Base-by-base conservation (phyloP, 192 early-diverging fungal species). In the Coemansia sp. region DNA sequence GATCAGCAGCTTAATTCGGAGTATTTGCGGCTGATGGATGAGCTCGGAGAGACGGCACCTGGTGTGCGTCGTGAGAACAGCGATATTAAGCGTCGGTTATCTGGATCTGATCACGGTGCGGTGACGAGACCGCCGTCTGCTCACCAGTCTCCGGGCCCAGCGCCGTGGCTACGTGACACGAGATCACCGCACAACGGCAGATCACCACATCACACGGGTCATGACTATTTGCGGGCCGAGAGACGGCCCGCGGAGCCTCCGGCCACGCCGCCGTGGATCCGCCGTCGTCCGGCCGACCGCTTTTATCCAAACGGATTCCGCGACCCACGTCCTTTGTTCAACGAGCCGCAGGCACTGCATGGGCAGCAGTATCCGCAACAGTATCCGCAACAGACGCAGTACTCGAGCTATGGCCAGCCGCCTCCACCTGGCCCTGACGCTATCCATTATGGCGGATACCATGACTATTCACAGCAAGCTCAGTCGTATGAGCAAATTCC, bases 21-120 rank as follows among this genome's bases (percentile, higher is more conserved):
- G 74, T 96, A 96, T 61, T 80, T 90, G 54, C 94, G 84, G 60
- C 80, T 98, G 53, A 97, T 98, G 95, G 94, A 93, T 23, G 96
- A 98, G 73, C 73, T 98, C 15, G 93, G 92, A 56, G 92, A 89
- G 64, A 62, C 72, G 10, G 81, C 82, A 22, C 70, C 79, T 29
- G 9, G 9, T 5, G 41, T n/a, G 41, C 14, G 41, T n/a, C 7
- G 41, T 3, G 37, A 38, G 10, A 19, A 11, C 29, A 41, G 61
- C 23, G 32, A 22, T 38, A 17, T 56, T 27, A 45, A 27, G 14
- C 56, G 60, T 21, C 47, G 32, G 6, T 8, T 32, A 43, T 29
- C 54, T 2, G 15, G 51, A 24, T 58, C 61, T n/a, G 58, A 48
- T 51, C 55, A 47, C 4, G 43, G 50, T 7, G 63, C 37, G 23